A percentile compares a stretch with the other conserved stretches of the same genome.
Conservation (phyloP, 805 yeast genomes). For the Metschnikowia chrysomelidarum region DNA sequence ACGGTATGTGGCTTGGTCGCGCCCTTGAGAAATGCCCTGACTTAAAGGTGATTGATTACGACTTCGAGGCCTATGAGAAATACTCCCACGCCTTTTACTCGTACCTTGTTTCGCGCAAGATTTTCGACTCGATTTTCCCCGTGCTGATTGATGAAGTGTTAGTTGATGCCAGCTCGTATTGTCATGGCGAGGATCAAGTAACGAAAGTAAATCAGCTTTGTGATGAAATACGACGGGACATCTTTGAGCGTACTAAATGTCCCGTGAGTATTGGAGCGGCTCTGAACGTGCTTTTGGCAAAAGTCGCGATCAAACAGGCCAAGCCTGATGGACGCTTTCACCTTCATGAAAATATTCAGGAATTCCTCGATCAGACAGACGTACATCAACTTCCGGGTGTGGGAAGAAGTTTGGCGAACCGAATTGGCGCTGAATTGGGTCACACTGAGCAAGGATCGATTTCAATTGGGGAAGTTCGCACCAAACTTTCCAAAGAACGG, state of each 20-base stretch:
- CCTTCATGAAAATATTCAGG: conserved; percentile 30
- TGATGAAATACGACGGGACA: conserved; percentile 35
- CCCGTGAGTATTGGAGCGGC: conserved; percentile 81
- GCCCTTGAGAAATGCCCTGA: conserved; percentile 70
- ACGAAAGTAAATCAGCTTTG: conserved; percentile 21
- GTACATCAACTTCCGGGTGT: conserved; percentile 58
- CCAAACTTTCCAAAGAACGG: conserved; percentile 26
- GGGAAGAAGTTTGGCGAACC: conserved; percentile 50
- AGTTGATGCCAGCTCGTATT: conserved; percentile 53
- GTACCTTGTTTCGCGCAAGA: conserved; percentile 44
- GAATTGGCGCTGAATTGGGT: conserved; percentile 37
- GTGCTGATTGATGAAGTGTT: conserved; percentile 91
- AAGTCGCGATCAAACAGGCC: conserved; percentile 66
- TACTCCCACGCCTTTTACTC: conserved; percentile 66
- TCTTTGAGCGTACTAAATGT: conserved; percentile 52
- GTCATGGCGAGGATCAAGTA: conserved; percentile 9
- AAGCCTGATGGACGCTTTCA: conserved; percentile 72
- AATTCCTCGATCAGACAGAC: conserved; percentile 35
- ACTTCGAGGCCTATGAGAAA: conserved; percentile 69
- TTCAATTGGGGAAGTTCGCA: conserved; percentile 39
- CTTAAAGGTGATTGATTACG: conserved; percentile 62
- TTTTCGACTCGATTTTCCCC: conserved; percentile 59
- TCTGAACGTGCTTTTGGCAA: conserved; percentile 70
- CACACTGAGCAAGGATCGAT: conserved; percentile 17
- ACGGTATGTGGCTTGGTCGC: conserved; percentile 85